phyloP scores from a whole-genome alignment of 441 rosid species.

The Metrosideros polymorpha region DNA sequence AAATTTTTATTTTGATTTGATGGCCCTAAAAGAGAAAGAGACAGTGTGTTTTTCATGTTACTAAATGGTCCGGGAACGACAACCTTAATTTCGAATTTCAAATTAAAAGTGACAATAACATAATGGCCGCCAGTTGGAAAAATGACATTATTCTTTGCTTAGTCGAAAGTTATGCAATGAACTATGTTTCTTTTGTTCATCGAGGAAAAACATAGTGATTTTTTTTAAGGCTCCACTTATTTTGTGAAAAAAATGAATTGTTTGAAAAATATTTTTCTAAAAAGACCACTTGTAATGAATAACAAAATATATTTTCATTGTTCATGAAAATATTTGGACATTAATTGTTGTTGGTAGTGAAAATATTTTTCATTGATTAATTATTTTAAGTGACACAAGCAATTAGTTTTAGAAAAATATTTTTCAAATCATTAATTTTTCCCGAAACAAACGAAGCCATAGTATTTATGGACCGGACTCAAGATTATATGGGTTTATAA shows the following conservation, averaged over 20 bases:
- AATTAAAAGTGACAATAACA: background rate
- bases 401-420: rapidly evolving
- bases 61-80: background rate
- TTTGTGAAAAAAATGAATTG: background rate
- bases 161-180: background rate
- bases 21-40: background rate
- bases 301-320: background rate
- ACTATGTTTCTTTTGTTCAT: background rate
- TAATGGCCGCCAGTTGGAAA: background rate
- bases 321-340: no score
- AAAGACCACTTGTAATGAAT: rapidly evolving
- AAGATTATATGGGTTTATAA: background rate
- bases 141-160: background rate
- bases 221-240: no score
- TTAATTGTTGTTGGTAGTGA: rapidly evolving
- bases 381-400: rapidly evolving
- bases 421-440: rapidly evolving
- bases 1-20: background rate
- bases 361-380: background rate
- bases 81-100: background rate
- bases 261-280: background rate
- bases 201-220: background rate
- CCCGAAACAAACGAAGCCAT: rapidly evolving
- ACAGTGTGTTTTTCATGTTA: background rate
- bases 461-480: background rate